Evolutionary conservation across 169 alveolate genomes (phyloP).

Genomic region (Nephromyces sp.): DNA sequence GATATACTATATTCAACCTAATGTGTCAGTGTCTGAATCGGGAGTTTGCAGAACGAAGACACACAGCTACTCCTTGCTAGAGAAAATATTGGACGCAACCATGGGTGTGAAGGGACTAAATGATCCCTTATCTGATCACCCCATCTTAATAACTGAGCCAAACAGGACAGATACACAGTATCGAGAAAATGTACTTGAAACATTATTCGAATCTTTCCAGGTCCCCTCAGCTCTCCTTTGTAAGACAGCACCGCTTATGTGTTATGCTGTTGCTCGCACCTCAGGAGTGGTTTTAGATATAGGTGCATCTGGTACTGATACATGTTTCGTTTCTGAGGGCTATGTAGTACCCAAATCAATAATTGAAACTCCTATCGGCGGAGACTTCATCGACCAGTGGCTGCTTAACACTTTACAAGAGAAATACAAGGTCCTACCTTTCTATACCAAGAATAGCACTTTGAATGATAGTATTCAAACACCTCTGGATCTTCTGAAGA

Average conservation of each 20-base stretch:
- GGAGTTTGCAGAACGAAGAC: neutral
- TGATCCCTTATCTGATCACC: slow-evolving; percentile 57
- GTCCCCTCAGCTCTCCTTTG: slow-evolving; percentile 69
- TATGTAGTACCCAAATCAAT: slow-evolving; percentile 64
- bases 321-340: slow-evolving; percentile 82
- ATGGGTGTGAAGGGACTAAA: slow-evolving; percentile 39
- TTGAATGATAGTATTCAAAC: too few relatives aligned
- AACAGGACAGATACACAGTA: slow-evolving; percentile 52
- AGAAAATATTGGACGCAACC: neutral
- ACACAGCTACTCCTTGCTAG: too few relatives aligned
- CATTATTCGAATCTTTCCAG: slow-evolving; percentile 65
- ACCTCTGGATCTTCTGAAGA: too few relatives aligned
- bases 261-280: slow-evolving; percentile 78
- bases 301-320: slow-evolving; percentile 67
- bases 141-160: slow-evolving; percentile 66
- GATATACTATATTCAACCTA: neutral
- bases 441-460: too few relatives aligned
- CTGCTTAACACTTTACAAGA: too few relatives aligned
- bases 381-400: too few relatives aligned
- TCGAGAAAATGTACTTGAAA: slow-evolving; percentile 61
- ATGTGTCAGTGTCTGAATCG: too few relatives aligned
- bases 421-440: too few relatives aligned
- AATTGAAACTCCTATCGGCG: slow-evolving; percentile 68
- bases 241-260: slow-evolving; percentile 73
- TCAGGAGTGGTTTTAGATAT: slow-evolving; percentile 73